Percentiles rank a stretch among this genome's conserved stretches.
Evolutionary conservation across 805 yeast genomes (phyloP).

Genomic region (Saccharomycopsis schoenii): DNA sequence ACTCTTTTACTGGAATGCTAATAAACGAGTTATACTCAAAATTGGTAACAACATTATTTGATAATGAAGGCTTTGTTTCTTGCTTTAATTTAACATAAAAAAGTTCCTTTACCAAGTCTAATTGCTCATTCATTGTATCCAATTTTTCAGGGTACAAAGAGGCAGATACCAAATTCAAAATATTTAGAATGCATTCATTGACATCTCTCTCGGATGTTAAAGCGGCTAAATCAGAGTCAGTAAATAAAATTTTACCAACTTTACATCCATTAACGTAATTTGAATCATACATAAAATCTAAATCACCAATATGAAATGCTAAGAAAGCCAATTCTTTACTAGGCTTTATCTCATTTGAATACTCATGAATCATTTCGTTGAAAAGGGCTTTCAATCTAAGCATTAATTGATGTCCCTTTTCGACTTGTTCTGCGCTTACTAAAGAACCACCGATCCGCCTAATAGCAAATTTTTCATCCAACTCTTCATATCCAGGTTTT

Average conservation of each 20-base stretch:
- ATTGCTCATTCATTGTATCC: conserved; percentile 64
- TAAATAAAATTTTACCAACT: not conserved
- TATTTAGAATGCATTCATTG: conserved; percentile 93
- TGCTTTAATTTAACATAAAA: conserved; percentile 86
- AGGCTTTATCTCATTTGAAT: conserved; percentile 64
- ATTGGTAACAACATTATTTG: conserved; percentile 34
- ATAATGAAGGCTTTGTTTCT: conserved; percentile 19
- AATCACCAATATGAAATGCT: conserved; percentile 38
- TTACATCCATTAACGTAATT: not conserved
- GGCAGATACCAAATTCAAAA: conserved; percentile 81
- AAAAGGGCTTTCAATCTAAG: conserved; percentile 64
- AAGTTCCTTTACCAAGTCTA: conserved; percentile 66
- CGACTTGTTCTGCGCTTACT: conserved; percentile 70
- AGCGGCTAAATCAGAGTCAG: not conserved
- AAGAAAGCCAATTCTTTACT: conserved; percentile 76
- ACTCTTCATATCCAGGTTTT: conserved; percentile 1
- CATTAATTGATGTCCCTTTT: conserved; percentile 74
- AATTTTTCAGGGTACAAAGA: conserved; percentile 60
- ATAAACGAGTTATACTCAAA: conserved; percentile 56
- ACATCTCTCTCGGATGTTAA: conserved; percentile 72
- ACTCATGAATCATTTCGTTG: conserved; percentile 54
- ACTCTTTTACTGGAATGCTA: conserved; percentile 48
- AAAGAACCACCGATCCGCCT: conserved; percentile 83
- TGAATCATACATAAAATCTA: not conserved
- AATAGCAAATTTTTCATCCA: conserved; percentile 18